Base-by-base conservation (phyloP, 106 monocot genomes). In the Dendrobium officinale region DNA sequence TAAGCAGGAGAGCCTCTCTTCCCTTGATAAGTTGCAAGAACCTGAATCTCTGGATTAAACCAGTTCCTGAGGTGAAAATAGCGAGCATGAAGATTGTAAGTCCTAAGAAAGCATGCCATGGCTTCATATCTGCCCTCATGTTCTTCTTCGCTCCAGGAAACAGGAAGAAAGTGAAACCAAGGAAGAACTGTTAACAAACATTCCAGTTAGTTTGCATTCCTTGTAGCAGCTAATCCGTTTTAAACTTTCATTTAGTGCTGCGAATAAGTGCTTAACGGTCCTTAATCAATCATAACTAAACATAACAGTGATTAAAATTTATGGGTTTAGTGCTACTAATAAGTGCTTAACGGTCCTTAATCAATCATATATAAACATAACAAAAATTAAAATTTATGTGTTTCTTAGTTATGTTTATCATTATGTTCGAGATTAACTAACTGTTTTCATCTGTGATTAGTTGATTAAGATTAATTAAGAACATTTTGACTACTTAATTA, bases 41-140 rank as follows among this genome's bases (percentile, higher is more conserved):
- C 44, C 64, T 20, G 45, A 79, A 78, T 47, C 75, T 88, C 79
- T 80, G 67, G 7, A 64, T 55, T 42, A 88, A 42, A 11, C 87
- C 87, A 2, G 80, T 84, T 72, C 77, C 87, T 13, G 87, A 79
- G 10, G 79, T 79, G 79, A 64, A 55, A 4, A 88, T 59, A 1
- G 79, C 82, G 79, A 85, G 56, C 20, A 82, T 11, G 77, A 88
- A 88, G 55, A 88, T 79, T 5, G 64, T 66, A 20, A 82, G 3
- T 0, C 87, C 87, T 27, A 85, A 58, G 51, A 85, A 85, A 4
- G 77, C 78, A 59, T 88, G 87, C 87, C 84, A 84, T 20, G 87
- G 85, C 15, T 72, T 22, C 55, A 82, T n/a, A 6, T 77, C 77
- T 6, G 75, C 82, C 45, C 87, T 79, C 26, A 31, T 70, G 6